phyloP scores from a whole-genome alignment of 2,329 filamentous ascomycete species.

The Fusarium sp. region DNA sequence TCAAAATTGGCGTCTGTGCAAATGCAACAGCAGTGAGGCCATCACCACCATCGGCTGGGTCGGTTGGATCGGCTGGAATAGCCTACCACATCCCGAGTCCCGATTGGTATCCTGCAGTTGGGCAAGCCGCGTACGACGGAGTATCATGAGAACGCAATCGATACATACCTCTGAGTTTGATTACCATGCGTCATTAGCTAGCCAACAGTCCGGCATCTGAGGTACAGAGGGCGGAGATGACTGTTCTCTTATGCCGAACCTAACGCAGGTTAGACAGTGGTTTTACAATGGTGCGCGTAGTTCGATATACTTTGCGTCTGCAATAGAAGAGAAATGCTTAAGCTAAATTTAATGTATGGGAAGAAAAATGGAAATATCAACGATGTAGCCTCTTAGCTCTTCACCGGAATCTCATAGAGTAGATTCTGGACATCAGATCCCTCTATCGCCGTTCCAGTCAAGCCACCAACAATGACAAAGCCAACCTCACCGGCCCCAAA shows the following conservation, averaged over 20 bases:
- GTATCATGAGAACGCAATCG: neutral
- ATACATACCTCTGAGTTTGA: neutral
- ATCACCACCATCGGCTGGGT: neutral
- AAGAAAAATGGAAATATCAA: neutral
- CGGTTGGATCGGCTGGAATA: constrained; percentile 2
- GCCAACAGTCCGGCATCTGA: neutral
- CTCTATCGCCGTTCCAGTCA: neutral
- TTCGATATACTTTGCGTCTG: neutral
- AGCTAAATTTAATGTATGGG: neutral
- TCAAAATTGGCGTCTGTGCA: no score
- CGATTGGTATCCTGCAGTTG: neutral
- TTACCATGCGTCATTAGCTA: neutral
- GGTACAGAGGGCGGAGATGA: neutral
- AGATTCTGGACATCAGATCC: neutral
- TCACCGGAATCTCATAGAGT: neutral
- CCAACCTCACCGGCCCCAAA: neutral
- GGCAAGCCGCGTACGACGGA: neutral
- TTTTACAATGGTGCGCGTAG: neutral
- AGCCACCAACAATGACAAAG: neutral
- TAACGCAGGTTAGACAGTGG: accelerated
- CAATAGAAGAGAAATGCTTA: neutral
- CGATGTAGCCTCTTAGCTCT: neutral
- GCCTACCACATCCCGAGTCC: neutral
- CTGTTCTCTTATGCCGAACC: neutral
- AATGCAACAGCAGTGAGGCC: neutral